phyloP scores from a whole-genome alignment of 768 basidiomycete genomes.

The Tulasnella sp. region DNA sequence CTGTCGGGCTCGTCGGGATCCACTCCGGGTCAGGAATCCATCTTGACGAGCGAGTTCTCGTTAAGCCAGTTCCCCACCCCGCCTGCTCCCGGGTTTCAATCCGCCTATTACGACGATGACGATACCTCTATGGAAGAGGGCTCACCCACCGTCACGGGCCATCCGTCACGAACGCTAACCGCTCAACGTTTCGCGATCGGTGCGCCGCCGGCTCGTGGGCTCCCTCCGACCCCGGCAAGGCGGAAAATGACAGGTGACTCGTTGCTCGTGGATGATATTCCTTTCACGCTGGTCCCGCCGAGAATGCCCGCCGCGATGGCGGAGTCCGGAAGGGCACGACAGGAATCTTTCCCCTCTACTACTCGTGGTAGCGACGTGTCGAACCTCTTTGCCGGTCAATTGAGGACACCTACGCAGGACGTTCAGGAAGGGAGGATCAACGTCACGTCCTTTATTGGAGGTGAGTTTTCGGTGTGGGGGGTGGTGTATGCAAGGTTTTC shows the following conservation, averaged over 20 bases:
- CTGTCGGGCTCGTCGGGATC: conserved; percentile 27
- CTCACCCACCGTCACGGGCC: background rate
- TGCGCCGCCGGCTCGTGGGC: background rate
- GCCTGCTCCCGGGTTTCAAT: conserved; percentile 34
- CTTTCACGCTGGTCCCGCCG: conserved; percentile 19
- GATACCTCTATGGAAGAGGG: background rate
- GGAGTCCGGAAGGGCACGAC: conserved; percentile 13
- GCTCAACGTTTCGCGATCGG: background rate
- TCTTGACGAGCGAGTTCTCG: conserved; percentile 42
- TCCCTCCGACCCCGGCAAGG: background rate
- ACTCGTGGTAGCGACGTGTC: conserved; percentile 14
- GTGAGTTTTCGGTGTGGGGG: conserved; percentile 23
- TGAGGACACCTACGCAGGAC: background rate
- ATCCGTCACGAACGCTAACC: too few species aligned
- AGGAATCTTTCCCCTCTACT: background rate
- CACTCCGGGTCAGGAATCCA: background rate
- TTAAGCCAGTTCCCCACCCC: conserved; percentile 51
- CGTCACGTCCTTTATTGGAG: conserved; percentile 61
- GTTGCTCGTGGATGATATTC: conserved; percentile 11
- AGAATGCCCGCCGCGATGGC: conserved; percentile 20
- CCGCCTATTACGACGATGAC: background rate
- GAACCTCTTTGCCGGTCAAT: conserved; percentile 2
- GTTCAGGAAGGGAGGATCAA: conserved; percentile 14
- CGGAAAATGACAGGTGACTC: conserved; percentile 1
- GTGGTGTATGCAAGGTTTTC: background rate